These are phyloP conservation scores for Solanum appendiculatum DNA, from an alignment of 257 asterid genomes.

Conservation along the genomic window DNA sequence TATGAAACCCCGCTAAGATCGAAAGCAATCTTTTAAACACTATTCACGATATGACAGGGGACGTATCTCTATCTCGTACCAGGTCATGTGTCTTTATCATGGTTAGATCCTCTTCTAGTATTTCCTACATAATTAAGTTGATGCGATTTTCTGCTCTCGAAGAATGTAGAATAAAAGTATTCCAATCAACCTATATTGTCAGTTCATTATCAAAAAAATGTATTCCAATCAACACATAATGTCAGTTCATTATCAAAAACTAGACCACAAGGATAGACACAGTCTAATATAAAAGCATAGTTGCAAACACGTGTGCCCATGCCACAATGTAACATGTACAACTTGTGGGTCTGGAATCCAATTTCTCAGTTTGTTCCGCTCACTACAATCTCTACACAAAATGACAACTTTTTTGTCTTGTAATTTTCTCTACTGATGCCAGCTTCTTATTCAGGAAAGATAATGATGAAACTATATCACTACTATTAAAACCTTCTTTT, in stretches of 20 bases:
- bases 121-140: neutral
- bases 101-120: neutral
- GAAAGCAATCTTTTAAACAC: neutral
- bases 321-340: slow-evolving; percentile 15
- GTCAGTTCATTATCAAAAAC: neutral
- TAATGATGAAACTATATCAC: slow-evolving; percentile 13
- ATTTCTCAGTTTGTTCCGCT: slow-evolving; percentile 12
- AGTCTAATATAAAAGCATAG: neutral
- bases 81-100: neutral
- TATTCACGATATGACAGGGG: neutral
- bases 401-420: slow-evolving; percentile 41
- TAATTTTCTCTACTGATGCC: slow-evolving; percentile 35
- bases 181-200: neutral
- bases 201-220: neutral
- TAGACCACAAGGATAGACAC: neutral
- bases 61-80: neutral
- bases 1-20: neutral
- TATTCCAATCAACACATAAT: neutral
- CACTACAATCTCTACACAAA: slow-evolving; percentile 23
- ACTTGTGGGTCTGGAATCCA: slow-evolving; percentile 51
- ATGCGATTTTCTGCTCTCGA: neutral
- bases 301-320: neutral
- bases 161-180: neutral
- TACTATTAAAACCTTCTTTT: slow-evolving; percentile 4
- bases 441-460: slow-evolving; percentile 22